Base-by-base conservation (phyloP, 176 grass and related monocot genomes). In the Tillandsia fasciculata region DNA sequence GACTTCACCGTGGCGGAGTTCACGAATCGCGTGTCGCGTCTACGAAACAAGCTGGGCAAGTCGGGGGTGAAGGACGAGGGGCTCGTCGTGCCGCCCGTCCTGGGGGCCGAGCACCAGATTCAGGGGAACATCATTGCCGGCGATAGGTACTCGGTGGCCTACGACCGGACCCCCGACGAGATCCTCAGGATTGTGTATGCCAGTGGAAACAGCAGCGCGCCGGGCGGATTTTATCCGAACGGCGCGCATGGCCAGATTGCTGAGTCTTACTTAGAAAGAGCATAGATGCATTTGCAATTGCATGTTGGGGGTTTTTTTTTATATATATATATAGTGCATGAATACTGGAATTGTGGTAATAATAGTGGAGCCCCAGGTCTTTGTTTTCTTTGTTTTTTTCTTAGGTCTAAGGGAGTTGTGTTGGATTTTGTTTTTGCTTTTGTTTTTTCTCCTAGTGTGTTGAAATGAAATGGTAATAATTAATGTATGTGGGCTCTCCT, bases 161-260 rank as follows among this genome's bases (percentile, higher is more conserved):
- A 83, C 61, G 86, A 73, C 15, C 89, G 93, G 71, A 90, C 84
- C 1, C 89, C 89, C 0, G 66, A 85, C 61, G 86, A 97, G 81
- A 79, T 97, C 64, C 84, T 92, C 64, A 76, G 77, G 71, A 82
- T 97, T 70, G 94, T 97, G 1, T 97, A 92, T 49, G 82, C 89
- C 29, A 90, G 76, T 0, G 93, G 93, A 1, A 81, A 70, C 68
- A 79, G 75, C 33, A 64, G 69, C n/a, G 67, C 42, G 13, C 81
- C 70, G 6, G 94, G 89, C 8, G 94, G 94, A 7, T 97, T 97
- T 80, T 89, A 92, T n/a, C 94, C 94, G 3, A 48, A 79, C 63
- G 86, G 94, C 3, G 86, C 76, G 49, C 42, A 73, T 27, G 94
- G 89, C 12, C 82, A 75, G 65, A 90, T 90, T 57, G 94, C 94